Conservation (phyloP, 1,284 basidiomycete genomes). For the Microbotryomycetes sp. region DNA sequence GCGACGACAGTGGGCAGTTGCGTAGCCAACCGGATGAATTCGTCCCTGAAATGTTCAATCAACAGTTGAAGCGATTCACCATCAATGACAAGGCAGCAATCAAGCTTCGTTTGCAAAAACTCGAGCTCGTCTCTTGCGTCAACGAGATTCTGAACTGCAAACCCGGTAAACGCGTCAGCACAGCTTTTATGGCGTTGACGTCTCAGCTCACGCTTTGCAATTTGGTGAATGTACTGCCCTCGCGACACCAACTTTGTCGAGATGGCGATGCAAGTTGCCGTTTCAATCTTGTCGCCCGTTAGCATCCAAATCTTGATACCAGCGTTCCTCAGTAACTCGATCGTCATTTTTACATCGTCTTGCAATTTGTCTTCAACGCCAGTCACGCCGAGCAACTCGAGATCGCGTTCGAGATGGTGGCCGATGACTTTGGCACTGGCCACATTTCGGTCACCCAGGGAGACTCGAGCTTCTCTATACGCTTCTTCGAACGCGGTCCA, state of each 20-base stretch:
- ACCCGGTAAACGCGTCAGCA: not conserved
- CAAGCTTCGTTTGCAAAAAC: conserved; percentile 86
- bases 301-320: conserved; percentile 99
- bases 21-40: conserved; percentile 92
- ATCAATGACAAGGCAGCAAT: conserved; percentile 97
- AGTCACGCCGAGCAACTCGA: conserved; percentile 87
- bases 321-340: conserved; percentile 89
- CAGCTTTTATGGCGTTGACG: too few relatives aligned
- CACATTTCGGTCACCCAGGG: conserved; percentile 69
- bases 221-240: conserved; percentile 96
- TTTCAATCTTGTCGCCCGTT: conserved; percentile 99
- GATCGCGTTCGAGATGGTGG: conserved; percentile 73
- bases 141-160: conserved; percentile 68
- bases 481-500: conserved; percentile 67
- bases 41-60: conserved; percentile 77
- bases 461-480: conserved; percentile 72
- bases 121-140: conserved; percentile 85
- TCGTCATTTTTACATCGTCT: conserved; percentile 87
- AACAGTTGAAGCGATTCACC: conserved; percentile 96
- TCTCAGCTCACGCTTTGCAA: conserved; percentile 68
- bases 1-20: conserved; percentile 95
- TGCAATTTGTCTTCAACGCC: conserved; percentile 99
- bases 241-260: conserved; percentile 92
- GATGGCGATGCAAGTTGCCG: conserved; percentile 95
- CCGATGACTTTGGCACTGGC: conserved; percentile 67